These are phyloP conservation scores for Amoebophrya sp. DNA, from an alignment of 169 alveolate species.

Conservation along the genomic window DNA sequence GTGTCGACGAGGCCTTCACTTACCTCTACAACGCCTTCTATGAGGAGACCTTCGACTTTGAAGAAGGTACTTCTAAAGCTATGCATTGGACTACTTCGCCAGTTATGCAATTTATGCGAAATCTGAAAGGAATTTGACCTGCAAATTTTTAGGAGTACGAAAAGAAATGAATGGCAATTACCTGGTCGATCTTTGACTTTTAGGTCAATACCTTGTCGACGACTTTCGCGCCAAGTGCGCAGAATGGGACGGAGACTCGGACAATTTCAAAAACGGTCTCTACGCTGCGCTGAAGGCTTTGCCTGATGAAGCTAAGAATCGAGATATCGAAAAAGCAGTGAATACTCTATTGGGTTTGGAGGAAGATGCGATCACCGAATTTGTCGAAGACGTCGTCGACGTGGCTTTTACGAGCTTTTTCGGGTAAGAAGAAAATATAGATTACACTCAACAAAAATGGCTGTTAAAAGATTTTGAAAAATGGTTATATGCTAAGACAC, in stretches of 20 bases:
- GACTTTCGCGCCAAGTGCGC: background rate
- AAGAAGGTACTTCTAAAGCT: background rate
- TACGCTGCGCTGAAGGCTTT: background rate
- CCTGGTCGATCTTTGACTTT: background rate
- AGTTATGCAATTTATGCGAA: too few species aligned
- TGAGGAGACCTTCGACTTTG: background rate
- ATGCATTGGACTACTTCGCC: too few species aligned
- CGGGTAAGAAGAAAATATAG: background rate
- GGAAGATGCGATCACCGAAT: background rate
- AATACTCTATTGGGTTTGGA: background rate
- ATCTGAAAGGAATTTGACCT: too few species aligned
- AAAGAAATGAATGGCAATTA: background rate
- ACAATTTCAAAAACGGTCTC: background rate
- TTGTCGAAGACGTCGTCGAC: background rate
- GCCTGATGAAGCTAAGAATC: background rate
- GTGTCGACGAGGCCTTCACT: background rate
- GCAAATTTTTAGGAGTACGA: too few species aligned
- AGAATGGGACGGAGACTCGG: background rate
- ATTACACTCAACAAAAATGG: too few species aligned
- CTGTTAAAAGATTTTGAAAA: too few species aligned
- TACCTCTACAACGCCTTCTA: background rate
- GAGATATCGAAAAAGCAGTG: background rate
- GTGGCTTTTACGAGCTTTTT: background rate
- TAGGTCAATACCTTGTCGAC: background rate
- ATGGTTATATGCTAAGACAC: too few species aligned